Conservation (phyloP, 2,329 filamentous ascomycete species). For the Aspergillus piperis region DNA sequence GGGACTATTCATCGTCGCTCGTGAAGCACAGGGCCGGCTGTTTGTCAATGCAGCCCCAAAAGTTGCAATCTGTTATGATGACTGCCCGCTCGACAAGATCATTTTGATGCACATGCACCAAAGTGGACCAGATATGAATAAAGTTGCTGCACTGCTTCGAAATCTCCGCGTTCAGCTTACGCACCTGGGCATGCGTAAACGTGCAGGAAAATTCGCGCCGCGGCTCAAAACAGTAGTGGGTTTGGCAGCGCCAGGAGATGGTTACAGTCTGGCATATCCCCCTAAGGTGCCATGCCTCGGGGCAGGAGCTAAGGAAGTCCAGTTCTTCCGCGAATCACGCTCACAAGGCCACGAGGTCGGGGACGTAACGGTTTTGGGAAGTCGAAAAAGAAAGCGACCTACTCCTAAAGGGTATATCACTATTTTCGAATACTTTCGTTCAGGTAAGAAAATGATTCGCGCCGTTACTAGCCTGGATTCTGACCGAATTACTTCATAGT, state of each 20-base stretch:
- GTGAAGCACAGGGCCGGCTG: neutral
- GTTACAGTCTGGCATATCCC: neutral
- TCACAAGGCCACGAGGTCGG: neutral
- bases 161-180: neutral
- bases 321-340: neutral
- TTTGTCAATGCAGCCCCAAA: neutral
- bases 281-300: neutral
- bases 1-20: neutral
- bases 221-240: neutral
- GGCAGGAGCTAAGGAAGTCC: conserved; percentile 5
- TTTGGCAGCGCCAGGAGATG: conserved; percentile 4
- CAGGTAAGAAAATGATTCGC: conserved; percentile 12
- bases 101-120: neutral
- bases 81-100: neutral
- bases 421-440: conserved; percentile 25
- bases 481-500: conserved; percentile 23
- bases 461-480: neutral
- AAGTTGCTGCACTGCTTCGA: neutral
- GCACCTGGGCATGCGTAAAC: conserved; percentile 1
- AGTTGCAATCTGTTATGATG: neutral
- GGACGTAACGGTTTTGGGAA: neutral
- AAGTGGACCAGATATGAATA: neutral
- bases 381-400: neutral
- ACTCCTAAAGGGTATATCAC: conserved; percentile 16
- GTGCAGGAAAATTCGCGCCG: neutral